Percentiles rank a stretch among this genome's conserved stretches.
Evolutionary conservation across 2,329 filamentous ascomycete genomes (phyloP).

Genomic region (Calonectria pseudoreteaudii): DNA sequence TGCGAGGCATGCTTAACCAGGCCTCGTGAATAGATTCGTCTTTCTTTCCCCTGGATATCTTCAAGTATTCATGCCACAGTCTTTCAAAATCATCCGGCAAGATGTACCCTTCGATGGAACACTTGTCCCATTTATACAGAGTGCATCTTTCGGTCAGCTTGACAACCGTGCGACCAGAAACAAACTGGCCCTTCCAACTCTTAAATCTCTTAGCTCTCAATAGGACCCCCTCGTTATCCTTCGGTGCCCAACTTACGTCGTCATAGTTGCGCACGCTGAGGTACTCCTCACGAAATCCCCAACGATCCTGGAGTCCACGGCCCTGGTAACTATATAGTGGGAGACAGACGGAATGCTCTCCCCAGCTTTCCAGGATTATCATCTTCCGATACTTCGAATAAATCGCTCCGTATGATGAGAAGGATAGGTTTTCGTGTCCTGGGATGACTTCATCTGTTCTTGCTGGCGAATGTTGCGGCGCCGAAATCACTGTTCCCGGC

Average conservation of each 20-base stretch:
- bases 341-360: constrained; percentile 32
- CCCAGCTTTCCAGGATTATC: constrained; percentile 34
- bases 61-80: background rate
- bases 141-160: constrained; percentile 35
- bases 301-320: constrained; percentile 26
- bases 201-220: constrained; percentile 21
- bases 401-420: constrained; percentile 29
- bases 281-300: constrained; percentile 28
- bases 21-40: background rate
- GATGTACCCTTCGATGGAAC: constrained; percentile 34
- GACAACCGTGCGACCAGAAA: constrained; percentile 26
- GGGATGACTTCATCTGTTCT: constrained; percentile 10
- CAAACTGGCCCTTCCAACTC: constrained; percentile 24
- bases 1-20: background rate
- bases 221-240: background rate
- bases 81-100: background rate
- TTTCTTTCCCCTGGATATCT: background rate
- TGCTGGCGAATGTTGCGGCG: constrained; percentile 30
- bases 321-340: constrained; percentile 37
- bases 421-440: constrained; percentile 14
- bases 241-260: background rate
- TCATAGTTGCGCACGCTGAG: constrained; percentile 32
- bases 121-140: constrained; percentile 18
- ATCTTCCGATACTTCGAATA: constrained; percentile 42
- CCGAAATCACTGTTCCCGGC: constrained; percentile 34